Evolutionary conservation across 2,329 filamentous ascomycete genomes (phyloP), one percentile per base, ranked within the genome.

Genomic region (Trichoderma sp.): DNA sequence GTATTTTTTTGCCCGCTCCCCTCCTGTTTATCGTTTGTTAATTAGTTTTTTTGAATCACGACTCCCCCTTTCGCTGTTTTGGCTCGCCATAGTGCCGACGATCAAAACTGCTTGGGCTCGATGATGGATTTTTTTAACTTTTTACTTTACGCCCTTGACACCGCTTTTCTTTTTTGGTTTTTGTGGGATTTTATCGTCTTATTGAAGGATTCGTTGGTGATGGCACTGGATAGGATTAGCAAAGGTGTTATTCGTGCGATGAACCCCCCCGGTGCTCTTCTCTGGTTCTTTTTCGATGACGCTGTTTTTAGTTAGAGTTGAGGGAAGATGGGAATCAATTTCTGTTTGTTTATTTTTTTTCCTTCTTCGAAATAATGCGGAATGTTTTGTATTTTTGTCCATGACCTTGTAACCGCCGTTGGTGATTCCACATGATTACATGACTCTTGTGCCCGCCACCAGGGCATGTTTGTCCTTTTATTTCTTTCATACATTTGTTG

Each of bases 161-260:
- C 3, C 39, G 10, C 39, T 19, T 39, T n/a, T 5, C 9, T 19
- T 22, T 17, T n/a, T 27, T 17, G 29, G 9, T n/a, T 52, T 53
- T 22, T 34, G 61, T 56, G 39, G 50, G 50, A 45, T 56, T n/a
- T n/a, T 64, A 45, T 32, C 52, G 9, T 37, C 42, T 63, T 15
- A n/a, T 50, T 63, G 34, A 63, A n/a, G 59, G 59, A 63, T 63
- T 39, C 42, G 37, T 45, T 42, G 52, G 61, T 53, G 22, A 64
- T 52, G 61, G 50, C 37, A 53, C 59, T 63, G 59, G 59, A 63
- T 48, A 48, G 42, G 42, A 48, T 48, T 63, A 64, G 61, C 61
- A 64, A 56, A 50, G 61, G n/a, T n/a, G n/a, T n/a, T 64, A 50
- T 64, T 64, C 25, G 9, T 64, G 52, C 7, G 59, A 45, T 34